These are phyloP conservation scores for Peronospora belbahrii DNA, from an alignment of 352 stramenopile genomes.

Conservation along the genomic window DNA sequence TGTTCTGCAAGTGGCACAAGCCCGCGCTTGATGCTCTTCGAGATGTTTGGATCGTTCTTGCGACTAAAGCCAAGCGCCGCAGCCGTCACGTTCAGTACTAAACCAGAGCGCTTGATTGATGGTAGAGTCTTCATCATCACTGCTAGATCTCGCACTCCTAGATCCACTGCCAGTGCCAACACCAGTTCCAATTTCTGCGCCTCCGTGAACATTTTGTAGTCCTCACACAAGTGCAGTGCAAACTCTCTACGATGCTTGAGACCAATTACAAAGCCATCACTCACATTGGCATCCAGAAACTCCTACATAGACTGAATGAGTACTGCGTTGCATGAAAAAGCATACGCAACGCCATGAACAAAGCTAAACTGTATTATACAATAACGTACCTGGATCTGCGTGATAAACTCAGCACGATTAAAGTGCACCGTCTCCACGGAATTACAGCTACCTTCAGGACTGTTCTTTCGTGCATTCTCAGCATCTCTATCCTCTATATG, in stretches of 20 bases:
- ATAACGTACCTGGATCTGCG: constrained; percentile 44
- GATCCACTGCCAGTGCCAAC: constrained; percentile 66
- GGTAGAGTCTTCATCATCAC: constrained; percentile 77
- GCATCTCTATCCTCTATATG: constrained; percentile 31
- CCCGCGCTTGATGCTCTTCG: constrained; percentile 79
- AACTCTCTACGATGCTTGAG: constrained; percentile 77
- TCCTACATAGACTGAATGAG: constrained; percentile 17
- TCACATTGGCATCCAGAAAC: constrained; percentile 56
- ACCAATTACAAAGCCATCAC: constrained; percentile 77
- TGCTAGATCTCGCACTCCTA: constrained; percentile 73
- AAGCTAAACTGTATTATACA: background rate
- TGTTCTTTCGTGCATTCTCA: constrained; percentile 29
- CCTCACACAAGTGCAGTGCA: constrained; percentile 56
- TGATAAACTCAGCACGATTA: constrained; percentile 48
- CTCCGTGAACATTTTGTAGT: constrained; percentile 75
- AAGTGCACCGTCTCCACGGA: constrained; percentile 39
- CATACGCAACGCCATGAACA: background rate
- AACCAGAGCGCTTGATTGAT: constrained; percentile 62
- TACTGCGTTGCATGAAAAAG: background rate
- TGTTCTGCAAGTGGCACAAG: constrained; percentile 75
- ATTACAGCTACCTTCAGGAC: constrained; percentile 24
- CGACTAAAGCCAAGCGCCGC: constrained; percentile 69
- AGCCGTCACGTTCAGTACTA: constrained; percentile 75
- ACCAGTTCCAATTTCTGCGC: constrained; percentile 72
- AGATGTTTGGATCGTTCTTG: constrained; percentile 77